Base-by-base conservation (phyloP, 139 green algal genomes). In the Haematococcus lacustris region DNA sequence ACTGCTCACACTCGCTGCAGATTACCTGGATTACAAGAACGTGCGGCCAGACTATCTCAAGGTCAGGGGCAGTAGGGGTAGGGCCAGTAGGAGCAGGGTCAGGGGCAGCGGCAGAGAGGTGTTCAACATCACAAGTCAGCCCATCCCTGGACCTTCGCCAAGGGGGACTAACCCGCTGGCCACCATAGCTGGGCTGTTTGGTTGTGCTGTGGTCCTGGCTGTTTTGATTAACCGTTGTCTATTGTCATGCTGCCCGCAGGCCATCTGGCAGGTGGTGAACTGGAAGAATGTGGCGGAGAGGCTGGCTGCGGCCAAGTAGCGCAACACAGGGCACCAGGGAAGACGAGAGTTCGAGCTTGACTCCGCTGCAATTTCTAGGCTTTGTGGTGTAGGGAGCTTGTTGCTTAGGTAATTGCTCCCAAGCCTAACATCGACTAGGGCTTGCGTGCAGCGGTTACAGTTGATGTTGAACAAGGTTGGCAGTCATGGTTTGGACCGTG, bases 181-280 rank as follows among this genome's bases (percentile, higher is more conserved):
- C 21, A 21, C 13, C 13, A 57, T 21, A 57, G 21, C 53, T 7
- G 26, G 26, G 23, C 5, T 40, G 13, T 39, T 39, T 39, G 61
- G 30, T 7, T 67, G 61, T 40, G 61, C 61, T 67, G 61, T 43
- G 30, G 32, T 17, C 28, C 30, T 6, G 4, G 53, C 53, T 25
- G 4, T 32, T 4, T 64, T 64, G 53, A n/a, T 25, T 30, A 4
- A 4, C 53, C 23, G 23, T 64, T 64, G 53, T 34, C 23, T 25
- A 28, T 9, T 53, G 9, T 28, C 43, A 9, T 43, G n/a, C 4
- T 2, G 32, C 35, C 9, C 39, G n/a, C 91, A 96, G 62, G 89
- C 87, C 41, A 91, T 98, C 70, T 98, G 94, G 94, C 88, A 93
- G 68, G 79, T 98, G 3, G 86, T 98, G 32, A 98, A 98, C 86